Evolutionary conservation across 768 basidiomycete species (phyloP), one percentile per base, ranked within the genome.

Genomic region (Auriscalpium vulgare): DNA sequence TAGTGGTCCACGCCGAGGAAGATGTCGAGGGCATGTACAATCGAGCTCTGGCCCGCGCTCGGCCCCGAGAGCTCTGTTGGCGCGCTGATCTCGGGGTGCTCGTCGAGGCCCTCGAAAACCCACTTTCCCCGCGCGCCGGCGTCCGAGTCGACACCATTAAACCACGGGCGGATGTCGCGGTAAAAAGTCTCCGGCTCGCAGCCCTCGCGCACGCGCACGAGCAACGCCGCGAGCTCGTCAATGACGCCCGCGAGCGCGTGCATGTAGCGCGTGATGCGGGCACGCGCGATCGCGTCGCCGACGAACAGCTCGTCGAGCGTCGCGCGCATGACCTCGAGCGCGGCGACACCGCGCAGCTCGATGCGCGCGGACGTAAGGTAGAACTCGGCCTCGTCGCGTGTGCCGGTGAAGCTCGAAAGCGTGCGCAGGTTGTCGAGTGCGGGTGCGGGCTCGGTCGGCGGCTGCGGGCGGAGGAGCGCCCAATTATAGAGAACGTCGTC

Each of bases 401-500:
- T 87, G 19, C 80, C 78, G 1, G 95, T 93, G 73, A 97, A 95
- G 45, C 81, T 72, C 1, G 84, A 84, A 57, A 76, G 75, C 56
- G 78, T 80, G 46, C 78, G 78, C 51, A 94, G 74, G 64, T 91
- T 85, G 53, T 83, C 71, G 6, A 80, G 69, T 35, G 71, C 72
- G 1, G 77, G 75, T 8, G 66, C 72, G 1, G 76, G 73, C 34
- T 56, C 44, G 21, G 59, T 54, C 19, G 56, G 52, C 7, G 46
- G n/a, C 38, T 50, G 34, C 3, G 61, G 49, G 1, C 37, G 38
- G 47, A 65, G 69, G 57, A 66, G 66, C 5, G 63, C 67, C 85
- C 87, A 90, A 67, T 95, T 95, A 72, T 93, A 97, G 29, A 97
- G 78, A 8, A 97, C 93, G 34, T 86, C 87, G 67, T 95, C 93